Percentiles rank a stretch among this genome's conserved stretches.
Conservation (phyloP, 371 early-diverging fungal genomes). For the Nosema granulosis region DNA sequence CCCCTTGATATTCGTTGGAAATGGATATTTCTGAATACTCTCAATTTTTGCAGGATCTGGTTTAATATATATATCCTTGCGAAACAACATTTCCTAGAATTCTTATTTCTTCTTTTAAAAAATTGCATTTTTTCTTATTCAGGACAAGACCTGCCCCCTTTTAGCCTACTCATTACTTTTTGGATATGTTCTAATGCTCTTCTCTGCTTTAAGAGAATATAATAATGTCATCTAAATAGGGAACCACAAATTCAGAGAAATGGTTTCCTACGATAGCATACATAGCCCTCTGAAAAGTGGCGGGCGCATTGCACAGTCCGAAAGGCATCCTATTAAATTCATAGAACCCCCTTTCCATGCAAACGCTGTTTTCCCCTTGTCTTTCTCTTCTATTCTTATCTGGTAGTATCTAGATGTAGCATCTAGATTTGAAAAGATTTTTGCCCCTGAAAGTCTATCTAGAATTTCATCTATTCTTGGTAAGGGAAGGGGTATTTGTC, state of each 20-base stretch:
- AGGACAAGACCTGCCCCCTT: not conserved
- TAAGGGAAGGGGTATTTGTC: slow-evolving; percentile 5
- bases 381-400: slow-evolving; percentile 46
- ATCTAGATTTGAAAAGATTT: slow-evolving; percentile 65
- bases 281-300: slow-evolving; percentile 58
- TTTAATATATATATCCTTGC: not conserved
- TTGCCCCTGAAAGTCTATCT: slow-evolving; percentile 51
- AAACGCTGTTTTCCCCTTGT: slow-evolving; percentile 67
- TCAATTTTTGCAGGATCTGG: slow-evolving; percentile 15
- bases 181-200: slow-evolving; percentile 9
- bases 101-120: slow-evolving; percentile 29
- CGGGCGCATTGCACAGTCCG: slow-evolving; percentile 29
- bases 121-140: slow-evolving; percentile 19
- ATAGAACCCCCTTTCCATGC: slow-evolving; percentile 52
- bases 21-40: not conserved
- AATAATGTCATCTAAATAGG: slow-evolving; percentile 38
- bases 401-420: slow-evolving; percentile 67
- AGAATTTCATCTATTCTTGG: slow-evolving; percentile 36
- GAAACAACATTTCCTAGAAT: slow-evolving; percentile 30
- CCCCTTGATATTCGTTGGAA: slow-evolving; percentile 9
- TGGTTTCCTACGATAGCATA: slow-evolving; percentile 22
- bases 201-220: slow-evolving; percentile 14
- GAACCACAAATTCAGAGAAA: not conserved
- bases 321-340: slow-evolving; percentile 61
- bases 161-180: not conserved